A percentile compares a stretch with the other conserved stretches of the same genome.
phyloP scores from a whole-genome alignment of 352 stramenopile species.

The Pythium volutum region DNA sequence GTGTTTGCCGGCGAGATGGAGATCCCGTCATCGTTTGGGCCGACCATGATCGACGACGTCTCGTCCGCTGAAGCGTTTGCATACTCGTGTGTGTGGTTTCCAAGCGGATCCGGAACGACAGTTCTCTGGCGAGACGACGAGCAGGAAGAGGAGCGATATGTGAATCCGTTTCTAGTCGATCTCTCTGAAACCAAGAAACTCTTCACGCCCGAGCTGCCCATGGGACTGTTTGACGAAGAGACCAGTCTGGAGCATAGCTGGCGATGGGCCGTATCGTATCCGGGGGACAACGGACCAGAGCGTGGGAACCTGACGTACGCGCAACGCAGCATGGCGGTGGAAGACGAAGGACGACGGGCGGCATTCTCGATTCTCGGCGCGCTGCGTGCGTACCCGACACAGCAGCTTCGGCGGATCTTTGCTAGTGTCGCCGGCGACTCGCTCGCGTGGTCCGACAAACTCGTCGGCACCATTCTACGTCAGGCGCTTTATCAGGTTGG shows the following conservation, averaged over 20 bases:
- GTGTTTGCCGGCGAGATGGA: conserved; percentile 10
- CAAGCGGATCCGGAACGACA: conserved; percentile 9
- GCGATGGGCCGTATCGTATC: conserved; percentile 49
- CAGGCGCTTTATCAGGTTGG: conserved; percentile 57
- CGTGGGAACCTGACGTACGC: conserved; percentile 52
- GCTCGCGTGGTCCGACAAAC: conserved; percentile 39
- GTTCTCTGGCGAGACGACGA: conserved; percentile 30
- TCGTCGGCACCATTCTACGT: conserved; percentile 33
- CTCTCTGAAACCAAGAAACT: conserved; percentile 13
- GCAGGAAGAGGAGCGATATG: background rate
- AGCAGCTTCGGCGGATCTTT: conserved; percentile 50
- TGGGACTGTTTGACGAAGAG: background rate
- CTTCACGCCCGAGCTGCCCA: conserved; percentile 37
- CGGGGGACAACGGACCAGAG: conserved; percentile 21
- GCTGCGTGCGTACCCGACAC: conserved; percentile 45
- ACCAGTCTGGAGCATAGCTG: conserved; percentile 1
- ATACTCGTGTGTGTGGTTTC: conserved; percentile 41
- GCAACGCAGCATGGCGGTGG: conserved; percentile 17
- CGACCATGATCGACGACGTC: conserved; percentile 24
- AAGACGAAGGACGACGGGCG: conserved; percentile 26
- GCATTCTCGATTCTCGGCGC: conserved; percentile 31
- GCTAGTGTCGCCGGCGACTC: conserved; percentile 36
- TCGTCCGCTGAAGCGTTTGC: conserved; percentile 6
- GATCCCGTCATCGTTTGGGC: conserved; percentile 24
- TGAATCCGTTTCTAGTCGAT: conserved; percentile 43